Conservation (phyloP, 2,329 filamentous ascomycete species). For the Ophiocordyceps camponoti-rufipedis region DNA sequence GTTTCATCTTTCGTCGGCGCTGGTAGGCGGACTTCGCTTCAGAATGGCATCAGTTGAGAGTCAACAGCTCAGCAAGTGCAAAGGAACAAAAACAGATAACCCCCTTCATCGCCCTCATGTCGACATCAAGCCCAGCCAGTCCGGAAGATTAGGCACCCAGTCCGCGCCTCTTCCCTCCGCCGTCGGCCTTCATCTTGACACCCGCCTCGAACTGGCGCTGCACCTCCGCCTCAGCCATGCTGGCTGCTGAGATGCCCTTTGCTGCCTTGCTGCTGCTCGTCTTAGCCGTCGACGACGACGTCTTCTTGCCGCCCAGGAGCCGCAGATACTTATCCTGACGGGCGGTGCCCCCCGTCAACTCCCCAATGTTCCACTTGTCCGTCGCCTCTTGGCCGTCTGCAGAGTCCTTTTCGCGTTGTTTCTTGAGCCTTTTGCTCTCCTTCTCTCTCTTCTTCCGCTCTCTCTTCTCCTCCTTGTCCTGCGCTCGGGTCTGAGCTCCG, state of each 20-base stretch:
- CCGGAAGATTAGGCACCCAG: slow-evolving; percentile 25
- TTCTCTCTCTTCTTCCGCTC: slow-evolving; percentile 5
- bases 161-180: slow-evolving; percentile 28
- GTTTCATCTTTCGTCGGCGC: too few species aligned
- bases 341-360: slow-evolving; percentile 28
- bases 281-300: slow-evolving; percentile 7
- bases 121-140: not conserved
- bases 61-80: too few species aligned
- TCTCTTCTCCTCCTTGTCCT: slow-evolving; percentile 5
- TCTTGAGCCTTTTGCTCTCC: slow-evolving; percentile 3
- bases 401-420: slow-evolving; percentile 1
- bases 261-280: slow-evolving; percentile 1
- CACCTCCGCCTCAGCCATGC: slow-evolving; percentile 30
- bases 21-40: too few species aligned
- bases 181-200: slow-evolving; percentile 36
- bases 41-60: too few species aligned
- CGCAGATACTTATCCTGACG: slow-evolving; percentile 38
- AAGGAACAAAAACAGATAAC: too few species aligned
- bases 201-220: slow-evolving; percentile 38
- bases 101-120: not conserved
- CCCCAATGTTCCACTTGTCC: slow-evolving; percentile 34
- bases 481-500: slow-evolving; percentile 1
- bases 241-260: slow-evolving; percentile 14
- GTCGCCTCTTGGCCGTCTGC: slow-evolving; percentile 8
- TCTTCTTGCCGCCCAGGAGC: slow-evolving; percentile 33